Conservation (phyloP, 352 stramenopile species). For the Plasmopara muralis region DNA sequence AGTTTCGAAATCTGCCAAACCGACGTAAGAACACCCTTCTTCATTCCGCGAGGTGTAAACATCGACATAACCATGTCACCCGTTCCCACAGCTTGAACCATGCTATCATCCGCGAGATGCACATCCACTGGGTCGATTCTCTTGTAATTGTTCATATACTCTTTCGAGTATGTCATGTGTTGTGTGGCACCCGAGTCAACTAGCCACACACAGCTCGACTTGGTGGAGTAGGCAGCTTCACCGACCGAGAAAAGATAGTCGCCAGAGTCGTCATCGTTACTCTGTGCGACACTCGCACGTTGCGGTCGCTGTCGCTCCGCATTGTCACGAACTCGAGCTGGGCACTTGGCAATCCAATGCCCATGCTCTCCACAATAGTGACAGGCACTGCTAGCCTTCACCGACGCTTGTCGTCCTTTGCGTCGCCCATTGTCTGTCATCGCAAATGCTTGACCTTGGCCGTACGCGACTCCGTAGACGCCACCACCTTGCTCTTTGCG, state of each 20-base stretch:
- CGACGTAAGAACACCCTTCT: too few species aligned
- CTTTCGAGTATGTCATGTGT: constrained; percentile 1
- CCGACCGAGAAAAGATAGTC: neutral
- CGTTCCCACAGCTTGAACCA: too few species aligned
- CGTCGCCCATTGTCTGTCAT: neutral
- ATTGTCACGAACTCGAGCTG: neutral
- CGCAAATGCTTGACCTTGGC: too few species aligned
- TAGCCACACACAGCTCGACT: neutral
- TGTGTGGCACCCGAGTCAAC: constrained; percentile 1
- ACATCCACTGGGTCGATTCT: too few species aligned
- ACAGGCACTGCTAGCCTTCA: neutral
- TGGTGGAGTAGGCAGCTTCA: neutral
- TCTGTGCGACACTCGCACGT: neutral
- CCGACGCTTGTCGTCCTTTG: neutral
- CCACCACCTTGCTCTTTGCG: neutral
- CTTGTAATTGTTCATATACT: neutral
- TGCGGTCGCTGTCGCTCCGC: neutral
- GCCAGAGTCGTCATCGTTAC: neutral
- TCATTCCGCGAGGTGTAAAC: too few species aligned
- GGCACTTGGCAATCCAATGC: neutral
- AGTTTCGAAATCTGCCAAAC: too few species aligned
- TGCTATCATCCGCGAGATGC: too few species aligned
- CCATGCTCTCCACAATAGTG: neutral
- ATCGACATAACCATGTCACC: too few species aligned
- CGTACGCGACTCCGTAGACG: neutral